Base-by-base conservation (phyloP, 2,329 filamentous ascomycete species). In the Hymenoscyphus salicellus region DNA sequence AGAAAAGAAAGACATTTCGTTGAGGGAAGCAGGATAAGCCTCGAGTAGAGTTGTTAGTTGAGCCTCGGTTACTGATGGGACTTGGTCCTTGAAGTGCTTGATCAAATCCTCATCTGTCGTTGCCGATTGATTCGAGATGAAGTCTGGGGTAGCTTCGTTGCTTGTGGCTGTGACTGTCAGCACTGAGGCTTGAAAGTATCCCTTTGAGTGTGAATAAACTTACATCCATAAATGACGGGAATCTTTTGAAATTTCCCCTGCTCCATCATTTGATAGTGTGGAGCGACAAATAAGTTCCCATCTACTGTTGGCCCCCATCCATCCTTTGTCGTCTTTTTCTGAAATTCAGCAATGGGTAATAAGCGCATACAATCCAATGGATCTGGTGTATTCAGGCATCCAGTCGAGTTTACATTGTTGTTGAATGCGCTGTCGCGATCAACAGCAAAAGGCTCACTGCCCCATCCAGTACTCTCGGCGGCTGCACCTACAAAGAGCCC, bases 221-320 rank as follows among this genome's bases (percentile, higher is more conserved):
- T 52, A 52, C 57, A 59, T 61, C 69, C 80, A 36, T 79, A 80
- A n/a, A 87, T 79, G 0, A 81, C 75, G 0, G 85, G 85, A 0
- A 87, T 78, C 20, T 78, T 77, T 63, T 83, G 74, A 72, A 85
- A 83, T 5, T 77, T 78, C 0, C 82, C 83, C n/a, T 80, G 63
- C 6, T 73, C 71, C 58, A 83, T 84, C 3, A 79, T 70, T 2
- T 73, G 76, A 66, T 68, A 68, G 20, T 63, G 63, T 1, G 66
- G 66, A 1, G 66, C 66, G 1, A 52, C 55, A 20, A 68, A 55
- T 2, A 68, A 60, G 8, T 66, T 58, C 1, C 61, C 46, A 33
- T 68, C 66, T 30, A 66, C 63, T 2, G 58, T 60, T 3, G 66
- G 65, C 10, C 63, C 60, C 66, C 66, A 68, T 3, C 61, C 61